Base-by-base conservation (phyloP, 176 grass and related monocot genomes). In the Eragrostis curvula region DNA sequence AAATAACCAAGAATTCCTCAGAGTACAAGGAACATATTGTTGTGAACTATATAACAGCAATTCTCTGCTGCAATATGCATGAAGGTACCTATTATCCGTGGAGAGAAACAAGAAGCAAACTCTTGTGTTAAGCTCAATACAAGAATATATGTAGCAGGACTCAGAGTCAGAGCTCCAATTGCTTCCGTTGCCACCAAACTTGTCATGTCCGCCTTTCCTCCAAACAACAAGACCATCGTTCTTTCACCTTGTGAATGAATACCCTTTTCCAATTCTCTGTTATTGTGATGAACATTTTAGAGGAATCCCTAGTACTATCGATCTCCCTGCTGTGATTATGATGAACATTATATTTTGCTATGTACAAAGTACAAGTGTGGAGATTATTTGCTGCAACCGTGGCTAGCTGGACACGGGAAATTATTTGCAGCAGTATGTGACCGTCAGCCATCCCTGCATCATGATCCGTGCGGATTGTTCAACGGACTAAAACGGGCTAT, bases 61-160 rank as follows among this genome's bases (percentile, higher is more conserved):
- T 28, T 71, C n/a, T n/a, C n/a, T n/a, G n/a, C n/a, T n/a, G n/a
- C n/a, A n/a, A n/a, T n/a, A n/a, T n/a, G n/a, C n/a, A n/a, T n/a
- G n/a, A n/a, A n/a, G n/a, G n/a, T n/a, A n/a, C 70, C 0, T 70
- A 90, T 83, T 64, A 96, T 91, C 85, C 59, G 93, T 99, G 80
- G 96, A 99, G 87, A 99, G 87, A 88, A 96, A 94, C 73, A 96
- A 90, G 94, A 36, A 94, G 77, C 93, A 96, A 50, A 81, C 94
- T 36, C 94, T 36, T 36, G 32, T 28, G 89, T 99, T 86, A 99
- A 96, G 79, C 82, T 99, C 59, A 94, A 84, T 79, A 85, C 85
- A 6, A 6, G 93, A 99, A 36, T 77, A 90, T 44, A 48, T 91
- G 85, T 48, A 79, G 83, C 9, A 92, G 85, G 90, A 96, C 42